A percentile compares a stretch with the other conserved stretches of the same genome.
phyloP scores from a whole-genome alignment of 2,329 filamentous ascomycete genomes.

The Cytospora paraplurivora region DNA sequence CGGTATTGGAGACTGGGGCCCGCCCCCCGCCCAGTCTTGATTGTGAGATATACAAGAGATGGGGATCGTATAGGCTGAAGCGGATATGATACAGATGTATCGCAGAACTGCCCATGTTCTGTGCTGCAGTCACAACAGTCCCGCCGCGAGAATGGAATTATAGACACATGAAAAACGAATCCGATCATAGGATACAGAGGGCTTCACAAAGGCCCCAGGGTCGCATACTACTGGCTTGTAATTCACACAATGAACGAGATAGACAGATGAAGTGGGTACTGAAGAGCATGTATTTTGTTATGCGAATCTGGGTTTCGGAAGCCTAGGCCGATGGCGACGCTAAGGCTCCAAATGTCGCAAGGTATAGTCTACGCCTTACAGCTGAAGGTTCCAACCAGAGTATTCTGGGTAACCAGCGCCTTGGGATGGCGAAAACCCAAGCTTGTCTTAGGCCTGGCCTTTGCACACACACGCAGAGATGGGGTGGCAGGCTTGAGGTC shows the following conservation, averaged over 20 bases:
- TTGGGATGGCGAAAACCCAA: background rate
- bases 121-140: too few relatives aligned
- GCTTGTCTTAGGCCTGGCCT: background rate
- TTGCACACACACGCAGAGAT: conserved; percentile 3
- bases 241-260: background rate
- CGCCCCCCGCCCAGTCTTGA: too few relatives aligned
- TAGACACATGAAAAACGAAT: too few relatives aligned
- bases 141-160: too few relatives aligned
- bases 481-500: conserved; percentile 1
- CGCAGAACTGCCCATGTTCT: too few relatives aligned
- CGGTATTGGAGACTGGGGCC: too few relatives aligned
- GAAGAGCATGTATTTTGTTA: background rate
- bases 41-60: too few relatives aligned
- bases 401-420: background rate
- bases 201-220: too few relatives aligned
- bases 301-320: background rate
- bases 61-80: too few relatives aligned
- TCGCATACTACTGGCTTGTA: background rate
- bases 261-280: background rate
- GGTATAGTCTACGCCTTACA: background rate
- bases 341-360: background rate
- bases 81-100: too few relatives aligned
- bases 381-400: background rate
- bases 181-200: too few relatives aligned
- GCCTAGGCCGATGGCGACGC: background rate